phyloP scores from a whole-genome alignment of 257 asterid genomes.

The Solanum piurae region DNA sequence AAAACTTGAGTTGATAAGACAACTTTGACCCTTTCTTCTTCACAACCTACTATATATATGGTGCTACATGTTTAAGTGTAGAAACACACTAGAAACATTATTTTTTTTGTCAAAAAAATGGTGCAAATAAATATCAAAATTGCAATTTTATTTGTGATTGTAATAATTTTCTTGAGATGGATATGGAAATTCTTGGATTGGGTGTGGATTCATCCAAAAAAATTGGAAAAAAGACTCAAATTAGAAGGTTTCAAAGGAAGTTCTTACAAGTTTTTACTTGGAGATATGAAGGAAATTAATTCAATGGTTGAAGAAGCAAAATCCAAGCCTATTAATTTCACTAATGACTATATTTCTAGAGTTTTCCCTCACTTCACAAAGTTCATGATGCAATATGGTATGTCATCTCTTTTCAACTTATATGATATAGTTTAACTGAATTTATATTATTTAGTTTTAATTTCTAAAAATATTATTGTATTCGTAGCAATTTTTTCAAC shows the following conservation, averaged over 20 bases:
- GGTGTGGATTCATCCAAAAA: constrained; percentile 1
- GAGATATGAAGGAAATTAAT: neutral
- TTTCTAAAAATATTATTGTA: fast-evolving
- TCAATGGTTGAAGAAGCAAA: neutral
- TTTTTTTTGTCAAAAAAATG: neutral
- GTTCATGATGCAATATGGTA: neutral
- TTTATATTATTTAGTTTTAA: neutral
- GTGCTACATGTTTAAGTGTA: neutral
- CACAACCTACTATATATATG: neutral
- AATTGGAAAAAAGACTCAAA: neutral
- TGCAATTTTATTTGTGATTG: neutral
- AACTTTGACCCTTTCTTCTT: neutral
- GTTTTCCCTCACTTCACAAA: neutral
- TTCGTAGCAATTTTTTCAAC: fast-evolving
- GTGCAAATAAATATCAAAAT: neutral
- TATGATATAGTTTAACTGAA: neutral
- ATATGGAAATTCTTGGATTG: neutral
- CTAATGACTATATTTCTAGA: neutral
- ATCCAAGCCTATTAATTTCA: neutral
- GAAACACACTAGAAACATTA: neutral
- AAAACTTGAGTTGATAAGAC: neutral
- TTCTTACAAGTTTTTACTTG: neutral
- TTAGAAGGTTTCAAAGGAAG: neutral
- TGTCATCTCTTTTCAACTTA: neutral
- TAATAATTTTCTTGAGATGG: neutral